Evolutionary conservation across 2,329 filamentous ascomycete species (phyloP), one percentile per base, ranked within the genome.

Genomic region (Colletotrichum musicola): DNA sequence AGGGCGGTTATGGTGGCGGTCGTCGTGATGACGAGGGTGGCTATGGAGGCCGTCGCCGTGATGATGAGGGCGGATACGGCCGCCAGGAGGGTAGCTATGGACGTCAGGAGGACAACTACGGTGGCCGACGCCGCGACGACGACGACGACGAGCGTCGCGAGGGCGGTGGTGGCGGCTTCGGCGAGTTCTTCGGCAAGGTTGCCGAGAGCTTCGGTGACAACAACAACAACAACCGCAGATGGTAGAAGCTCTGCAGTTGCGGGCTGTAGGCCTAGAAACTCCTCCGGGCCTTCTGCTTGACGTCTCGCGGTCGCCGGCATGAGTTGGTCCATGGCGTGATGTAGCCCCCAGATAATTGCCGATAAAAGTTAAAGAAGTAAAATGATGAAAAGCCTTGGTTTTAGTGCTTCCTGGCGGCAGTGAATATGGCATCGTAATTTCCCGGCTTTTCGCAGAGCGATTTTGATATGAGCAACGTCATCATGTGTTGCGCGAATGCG

Each of bases 111-210:
- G 54, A 70, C 27, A 56, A 69, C 51, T 46, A 62, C 14, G 71
- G 73, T 59, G 72, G 76, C 27, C 68, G 71, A 22, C 69, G 44
- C 55, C 30, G 67, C 64, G 71, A 69, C 30, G 61, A 66, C 6
- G 61, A 66, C 6, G 66, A 70, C 9, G 65, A 62, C 14, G 60
- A 69, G 35, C 61, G 62, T 53, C 63, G 69, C 44, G 64, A 71
- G 27, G 64, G 54, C 7, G 71, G 70, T 25, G 65, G 59, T 9
- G 71, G 69, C 20, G 50, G 69, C 46, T 59, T 77, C 30, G 73
- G 71, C 20, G 61, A 68, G 20, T 77, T 67, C 71, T 73, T 59
- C 68, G 72, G 27, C 63, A 71, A 69, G 68, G 68, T 68, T 14
- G 65, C 68, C 30, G 51, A 69, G 55, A 57, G 58, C 40, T 70